phyloP scores from a whole-genome alignment of 768 basidiomycete species.

The Leccinum variicolor region DNA sequence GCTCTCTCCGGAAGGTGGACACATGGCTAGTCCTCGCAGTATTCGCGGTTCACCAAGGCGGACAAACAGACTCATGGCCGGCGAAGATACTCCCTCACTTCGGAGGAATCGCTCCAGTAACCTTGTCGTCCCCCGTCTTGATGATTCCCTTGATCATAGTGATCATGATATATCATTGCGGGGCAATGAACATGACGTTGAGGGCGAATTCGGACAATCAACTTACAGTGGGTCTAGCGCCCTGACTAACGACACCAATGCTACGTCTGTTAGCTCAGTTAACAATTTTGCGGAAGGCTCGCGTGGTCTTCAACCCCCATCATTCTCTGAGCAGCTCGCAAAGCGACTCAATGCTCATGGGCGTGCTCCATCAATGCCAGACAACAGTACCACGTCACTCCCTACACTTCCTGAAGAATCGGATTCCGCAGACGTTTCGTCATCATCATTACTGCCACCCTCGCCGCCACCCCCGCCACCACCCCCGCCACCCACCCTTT shows the following conservation, averaged over 20 bases:
- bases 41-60: constrained; percentile 67
- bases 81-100: constrained; percentile 39
- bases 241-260: constrained; percentile 50
- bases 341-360: constrained; percentile 55
- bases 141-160: constrained; percentile 41
- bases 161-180: constrained; percentile 45
- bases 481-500: constrained; percentile 10
- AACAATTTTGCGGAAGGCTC: constrained; percentile 37
- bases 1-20: constrained; percentile 62
- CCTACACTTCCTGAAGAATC: constrained; percentile 42
- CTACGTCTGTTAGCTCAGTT: constrained; percentile 55
- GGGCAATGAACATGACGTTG: constrained; percentile 48
- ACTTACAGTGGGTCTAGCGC: constrained; percentile 24
- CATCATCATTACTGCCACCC: constrained; percentile 26
- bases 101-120: constrained; percentile 40
- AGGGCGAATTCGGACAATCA: constrained; percentile 56
- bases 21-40: constrained; percentile 63
- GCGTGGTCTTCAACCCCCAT: constrained; percentile 37
- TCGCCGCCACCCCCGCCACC: constrained; percentile 20
- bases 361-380: constrained; percentile 37
- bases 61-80: constrained; percentile 33
- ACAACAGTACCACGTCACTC: constrained; percentile 35
- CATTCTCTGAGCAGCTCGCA: constrained; percentile 60
- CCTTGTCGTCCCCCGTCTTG: constrained; percentile 41
- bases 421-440: constrained; percentile 21